Conservation (phyloP, 2,329 filamentous ascomycete species). For the Sphaceloma murrayae region DNA sequence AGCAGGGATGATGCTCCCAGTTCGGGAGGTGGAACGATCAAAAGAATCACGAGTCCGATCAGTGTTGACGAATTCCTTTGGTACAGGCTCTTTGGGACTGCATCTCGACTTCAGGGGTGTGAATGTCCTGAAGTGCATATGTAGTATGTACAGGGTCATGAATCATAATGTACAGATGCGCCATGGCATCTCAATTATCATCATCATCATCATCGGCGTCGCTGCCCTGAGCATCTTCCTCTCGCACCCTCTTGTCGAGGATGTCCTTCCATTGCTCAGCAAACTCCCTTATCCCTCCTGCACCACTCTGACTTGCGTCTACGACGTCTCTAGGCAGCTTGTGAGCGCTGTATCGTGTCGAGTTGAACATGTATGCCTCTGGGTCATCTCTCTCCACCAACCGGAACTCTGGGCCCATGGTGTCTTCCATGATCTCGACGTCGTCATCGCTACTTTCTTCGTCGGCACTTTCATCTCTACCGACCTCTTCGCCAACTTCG, state of each 20-base stretch:
- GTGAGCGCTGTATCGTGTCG: conserved; percentile 84
- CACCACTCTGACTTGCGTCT: conserved; percentile 48
- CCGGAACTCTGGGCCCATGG: conserved; percentile 61
- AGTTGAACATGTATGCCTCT: conserved; percentile 76
- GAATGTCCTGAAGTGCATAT: too few relatives aligned
- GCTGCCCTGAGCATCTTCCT: conserved; percentile 25
- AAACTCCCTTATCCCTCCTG: conserved; percentile 66
- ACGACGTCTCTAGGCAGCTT: conserved; percentile 93
- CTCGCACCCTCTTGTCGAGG: conserved; percentile 34
- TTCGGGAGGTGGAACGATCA: too few relatives aligned
- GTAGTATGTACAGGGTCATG: too few relatives aligned
- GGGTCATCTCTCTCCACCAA: conserved; percentile 77
- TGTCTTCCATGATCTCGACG: conserved; percentile 32
- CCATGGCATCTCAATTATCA: too few relatives aligned
- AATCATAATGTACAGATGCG: too few relatives aligned
- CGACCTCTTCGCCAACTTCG: conserved; percentile 18
- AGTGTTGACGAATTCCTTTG: background rate
- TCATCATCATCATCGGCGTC: conserved; percentile 28
- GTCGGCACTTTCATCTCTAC: conserved; percentile 26
- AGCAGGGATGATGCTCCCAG: too few relatives aligned
- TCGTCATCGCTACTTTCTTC: conserved; percentile 48
- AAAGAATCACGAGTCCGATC: background rate
- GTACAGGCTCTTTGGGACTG: too few relatives aligned
- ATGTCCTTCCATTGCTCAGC: conserved; percentile 41
- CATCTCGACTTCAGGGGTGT: too few relatives aligned